Evolutionary conservation across 2,329 filamentous ascomycete genomes (phyloP).

Genomic region (Aspergillus glaucus): DNA sequence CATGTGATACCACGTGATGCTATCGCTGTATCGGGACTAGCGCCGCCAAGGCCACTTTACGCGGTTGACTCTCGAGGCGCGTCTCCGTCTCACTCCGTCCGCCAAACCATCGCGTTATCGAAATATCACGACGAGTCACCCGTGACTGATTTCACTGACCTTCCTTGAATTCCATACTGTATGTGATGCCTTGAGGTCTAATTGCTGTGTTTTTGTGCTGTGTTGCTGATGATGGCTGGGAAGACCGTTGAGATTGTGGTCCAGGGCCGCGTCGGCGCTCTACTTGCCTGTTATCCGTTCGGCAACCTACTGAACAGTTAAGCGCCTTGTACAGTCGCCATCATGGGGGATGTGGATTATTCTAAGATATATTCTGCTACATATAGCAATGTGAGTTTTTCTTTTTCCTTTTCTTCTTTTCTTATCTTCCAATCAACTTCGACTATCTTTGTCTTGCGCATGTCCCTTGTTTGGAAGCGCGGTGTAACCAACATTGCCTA

Average conservation of each 20-base stretch:
- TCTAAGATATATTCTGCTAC: conserved; percentile 57
- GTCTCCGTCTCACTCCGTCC: conserved; percentile 27
- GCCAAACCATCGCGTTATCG: conserved; percentile 21
- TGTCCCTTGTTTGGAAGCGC: conserved; percentile 3
- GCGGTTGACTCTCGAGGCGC: conserved; percentile 26
- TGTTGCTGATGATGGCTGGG: conserved; percentile 8
- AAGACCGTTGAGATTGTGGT: background rate
- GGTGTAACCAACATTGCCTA: conserved; percentile 33
- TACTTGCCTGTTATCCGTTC: conserved; percentile 11
- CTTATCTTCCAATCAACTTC: conserved; percentile 1
- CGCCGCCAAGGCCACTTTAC: conserved; percentile 31
- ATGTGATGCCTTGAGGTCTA: conserved; percentile 6
- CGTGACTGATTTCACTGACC: conserved; percentile 21
- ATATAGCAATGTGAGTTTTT: conserved; percentile 54
- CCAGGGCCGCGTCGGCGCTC: background rate
- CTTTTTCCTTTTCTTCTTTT: conserved; percentile 1
- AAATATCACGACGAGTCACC: conserved; percentile 22
- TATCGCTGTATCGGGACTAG: conserved; percentile 16
- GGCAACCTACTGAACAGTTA: conserved; percentile 16
- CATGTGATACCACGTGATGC: conserved; percentile 22
- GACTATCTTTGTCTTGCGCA: background rate
- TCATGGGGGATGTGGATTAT: conserved; percentile 30
- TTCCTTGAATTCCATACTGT: conserved; percentile 4
- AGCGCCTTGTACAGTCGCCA: conserved; percentile 16
- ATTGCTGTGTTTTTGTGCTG: background rate